Percentiles rank a stretch among this genome's conserved stretches.
These are phyloP conservation scores for Diaporthe sp. DNA, from an alignment of 2,329 filamentous ascomycete genomes.

Conservation along the genomic window DNA sequence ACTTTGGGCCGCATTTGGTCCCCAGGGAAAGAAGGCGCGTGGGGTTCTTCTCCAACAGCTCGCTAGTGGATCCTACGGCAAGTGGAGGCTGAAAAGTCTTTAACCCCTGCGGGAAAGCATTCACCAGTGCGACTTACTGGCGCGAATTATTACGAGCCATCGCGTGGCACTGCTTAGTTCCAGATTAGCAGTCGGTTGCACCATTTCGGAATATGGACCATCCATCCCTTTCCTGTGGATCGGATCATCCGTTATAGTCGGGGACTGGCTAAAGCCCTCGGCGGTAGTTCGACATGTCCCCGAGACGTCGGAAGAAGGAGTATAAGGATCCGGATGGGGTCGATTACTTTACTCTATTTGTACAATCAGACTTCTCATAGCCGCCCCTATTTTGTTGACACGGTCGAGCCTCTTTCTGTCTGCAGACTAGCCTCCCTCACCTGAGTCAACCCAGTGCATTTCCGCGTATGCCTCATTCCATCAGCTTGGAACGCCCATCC, in stretches of 20 bases:
- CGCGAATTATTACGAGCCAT: neutral
- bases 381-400: slow-evolving; percentile 13
- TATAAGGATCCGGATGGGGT: slow-evolving; percentile 26
- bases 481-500: slow-evolving; percentile 19
- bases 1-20: neutral
- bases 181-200: neutral
- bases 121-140: neutral
- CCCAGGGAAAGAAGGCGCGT: neutral
- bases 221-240: neutral
- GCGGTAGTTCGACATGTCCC: slow-evolving; percentile 1
- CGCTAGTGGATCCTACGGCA: neutral
- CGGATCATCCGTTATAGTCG: neutral
- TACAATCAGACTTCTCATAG: neutral
- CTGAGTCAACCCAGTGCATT: neutral
- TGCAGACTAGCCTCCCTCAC: neutral
- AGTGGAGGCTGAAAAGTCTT: slow-evolving; percentile 30
- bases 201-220: slow-evolving; percentile 7
- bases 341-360: slow-evolving; percentile 15
- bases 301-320: slow-evolving; percentile 14
- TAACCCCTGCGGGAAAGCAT: slow-evolving; percentile 26
- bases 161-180: slow-evolving; percentile 3
- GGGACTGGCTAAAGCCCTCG: neutral
- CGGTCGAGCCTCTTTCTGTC: too few species aligned
- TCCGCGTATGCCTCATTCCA: slow-evolving; percentile 19
- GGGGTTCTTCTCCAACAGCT: neutral